Conservation (phyloP, 2,329 filamentous ascomycete genomes). For the Fusarium tjaetaba region DNA sequence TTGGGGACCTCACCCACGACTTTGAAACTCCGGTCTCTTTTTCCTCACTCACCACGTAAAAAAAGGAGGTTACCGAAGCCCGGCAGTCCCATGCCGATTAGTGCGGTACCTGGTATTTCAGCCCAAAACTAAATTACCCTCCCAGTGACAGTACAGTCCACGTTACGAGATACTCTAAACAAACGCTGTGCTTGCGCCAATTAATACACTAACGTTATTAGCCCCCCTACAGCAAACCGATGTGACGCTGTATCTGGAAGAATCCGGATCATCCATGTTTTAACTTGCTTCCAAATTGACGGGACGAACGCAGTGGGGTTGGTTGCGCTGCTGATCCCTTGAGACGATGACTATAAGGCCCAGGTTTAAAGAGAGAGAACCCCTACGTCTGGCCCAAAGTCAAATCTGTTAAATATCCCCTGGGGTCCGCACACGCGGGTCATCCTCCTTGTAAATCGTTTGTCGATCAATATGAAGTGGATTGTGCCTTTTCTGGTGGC, state of each 20-base stretch:
- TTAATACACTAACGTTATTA: background rate
- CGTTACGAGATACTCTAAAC: background rate
- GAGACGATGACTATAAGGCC: constrained; percentile 10
- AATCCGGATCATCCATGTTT: background rate
- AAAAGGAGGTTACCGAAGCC: constrained; percentile 4
- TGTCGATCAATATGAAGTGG: constrained; percentile 41
- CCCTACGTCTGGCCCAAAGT: background rate
- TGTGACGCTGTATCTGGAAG: constrained; percentile 14
- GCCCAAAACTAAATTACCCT: background rate
- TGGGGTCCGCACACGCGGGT: constrained; percentile 1
- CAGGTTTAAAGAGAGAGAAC: background rate
- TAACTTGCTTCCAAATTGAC: background rate
- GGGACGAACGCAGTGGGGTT: constrained; percentile 1
- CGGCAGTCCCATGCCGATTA: background rate
- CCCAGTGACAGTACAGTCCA: background rate
- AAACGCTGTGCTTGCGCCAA: background rate
- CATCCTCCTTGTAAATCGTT: constrained; percentile 3
- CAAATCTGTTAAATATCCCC: constrained; percentile 17
- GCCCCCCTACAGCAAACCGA: background rate
- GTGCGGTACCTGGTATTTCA: background rate
- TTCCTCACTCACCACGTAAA: background rate
- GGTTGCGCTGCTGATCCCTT: background rate
- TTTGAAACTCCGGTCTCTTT: constrained; percentile 12
- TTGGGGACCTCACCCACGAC: background rate
- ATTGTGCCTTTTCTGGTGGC: constrained; percentile 31